phyloP scores from a whole-genome alignment of 2,329 filamentous ascomycete species.

The Fusarium keratoplasticum region DNA sequence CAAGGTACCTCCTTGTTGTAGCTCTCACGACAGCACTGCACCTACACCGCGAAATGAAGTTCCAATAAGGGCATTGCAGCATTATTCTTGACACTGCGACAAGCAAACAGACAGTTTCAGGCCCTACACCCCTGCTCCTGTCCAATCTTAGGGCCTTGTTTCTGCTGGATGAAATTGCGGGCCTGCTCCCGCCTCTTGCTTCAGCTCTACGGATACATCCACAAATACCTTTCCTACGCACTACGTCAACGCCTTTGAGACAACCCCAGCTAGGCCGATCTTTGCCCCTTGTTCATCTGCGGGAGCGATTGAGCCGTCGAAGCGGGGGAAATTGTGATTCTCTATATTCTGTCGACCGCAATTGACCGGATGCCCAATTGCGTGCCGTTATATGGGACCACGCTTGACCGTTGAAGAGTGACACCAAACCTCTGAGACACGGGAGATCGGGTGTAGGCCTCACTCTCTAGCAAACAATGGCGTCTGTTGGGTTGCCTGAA shows the following conservation, averaged over 20 bases:
- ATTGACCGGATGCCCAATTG: conserved; percentile 17
- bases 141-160: conserved; percentile 26
- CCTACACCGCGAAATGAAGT: background rate
- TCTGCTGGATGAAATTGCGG: conserved; percentile 35
- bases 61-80: background rate
- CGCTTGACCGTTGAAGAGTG: background rate
- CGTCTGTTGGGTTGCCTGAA: conserved; percentile 36
- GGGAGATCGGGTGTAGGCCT: background rate
- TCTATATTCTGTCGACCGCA: conserved; percentile 1
- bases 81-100: background rate
- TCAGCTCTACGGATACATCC: background rate
- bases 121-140: background rate
- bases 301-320: background rate
- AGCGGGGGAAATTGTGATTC: conserved; percentile 15
- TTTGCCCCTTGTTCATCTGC: conserved; percentile 12
- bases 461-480: conserved; percentile 14
- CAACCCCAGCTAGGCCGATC: conserved; percentile 23
- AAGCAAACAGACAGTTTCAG: background rate
- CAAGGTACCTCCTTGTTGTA: conserved; percentile 6
- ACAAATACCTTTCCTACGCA: background rate
- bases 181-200: conserved; percentile 9
- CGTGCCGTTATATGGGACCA: background rate
- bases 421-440: background rate
- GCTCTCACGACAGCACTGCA: conserved; percentile 12
- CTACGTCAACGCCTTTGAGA: conserved; percentile 18